Evolutionary conservation across 1,284 basidiomycete genomes (phyloP).

Genomic region (Crucibulum parvulum): DNA sequence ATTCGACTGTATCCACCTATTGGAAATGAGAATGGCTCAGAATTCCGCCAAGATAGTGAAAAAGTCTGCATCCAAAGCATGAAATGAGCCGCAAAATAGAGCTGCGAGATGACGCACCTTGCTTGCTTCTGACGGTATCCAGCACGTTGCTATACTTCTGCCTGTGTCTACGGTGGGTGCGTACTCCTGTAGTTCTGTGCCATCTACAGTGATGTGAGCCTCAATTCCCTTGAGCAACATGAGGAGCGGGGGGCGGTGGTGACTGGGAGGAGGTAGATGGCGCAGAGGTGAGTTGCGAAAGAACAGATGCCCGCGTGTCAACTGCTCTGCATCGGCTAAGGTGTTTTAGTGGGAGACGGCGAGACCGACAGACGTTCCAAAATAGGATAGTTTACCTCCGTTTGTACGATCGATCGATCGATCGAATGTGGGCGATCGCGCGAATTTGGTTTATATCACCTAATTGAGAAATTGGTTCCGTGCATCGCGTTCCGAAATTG

Average conservation of each 20-base stretch:
- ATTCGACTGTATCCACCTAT: not conserved
- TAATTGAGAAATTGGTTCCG: not conserved
- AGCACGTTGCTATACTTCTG: slow-evolving; percentile 77
- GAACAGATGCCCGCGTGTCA: no score
- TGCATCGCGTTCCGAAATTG: not conserved
- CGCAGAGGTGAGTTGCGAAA: no score
- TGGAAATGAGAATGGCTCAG: not conserved
- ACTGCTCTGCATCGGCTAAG: no score
- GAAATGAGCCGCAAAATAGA: slow-evolving; percentile 3
- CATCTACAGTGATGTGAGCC: not conserved
- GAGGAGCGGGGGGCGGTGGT: no score
- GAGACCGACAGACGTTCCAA: not conserved
- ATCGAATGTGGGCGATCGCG: not conserved
- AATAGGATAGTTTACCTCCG: not conserved
- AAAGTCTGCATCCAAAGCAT: not conserved
- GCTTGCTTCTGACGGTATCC: slow-evolving; percentile 85
- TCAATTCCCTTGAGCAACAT: not conserved
- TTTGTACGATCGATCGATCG: not conserved
- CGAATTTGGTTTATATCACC: not conserved
- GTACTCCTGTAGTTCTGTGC: not conserved
- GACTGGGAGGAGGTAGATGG: no score
- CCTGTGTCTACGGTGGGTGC: slow-evolving; percentile 64
- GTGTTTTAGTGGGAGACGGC: not conserved
- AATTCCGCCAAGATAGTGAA: not conserved
- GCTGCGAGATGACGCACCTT: slow-evolving; percentile 53